Evolutionary conservation across 768 basidiomycete genomes (phyloP), one percentile per base, ranked within the genome.

Genomic region (Tylopilus felleus): DNA sequence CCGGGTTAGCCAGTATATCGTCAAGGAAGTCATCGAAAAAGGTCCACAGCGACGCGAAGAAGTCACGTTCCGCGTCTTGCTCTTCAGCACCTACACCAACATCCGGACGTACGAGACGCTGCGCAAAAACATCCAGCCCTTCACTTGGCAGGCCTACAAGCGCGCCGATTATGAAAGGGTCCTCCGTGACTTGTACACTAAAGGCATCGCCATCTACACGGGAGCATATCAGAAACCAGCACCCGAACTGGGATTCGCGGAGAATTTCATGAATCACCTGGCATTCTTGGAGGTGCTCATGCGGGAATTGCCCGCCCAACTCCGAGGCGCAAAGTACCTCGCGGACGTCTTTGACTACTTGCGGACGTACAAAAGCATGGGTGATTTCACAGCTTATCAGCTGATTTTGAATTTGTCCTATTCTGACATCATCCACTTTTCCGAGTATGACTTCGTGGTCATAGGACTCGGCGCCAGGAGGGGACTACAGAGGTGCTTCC

Each of bases 91-190:
- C 13, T 92, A 86, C 73, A 88, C 84, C 59, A 82, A 72, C 59
- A 83, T 86, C 41, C 80, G 80, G 53, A 91, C 90, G 9, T 92
- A 86, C 81, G 79, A 88, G 65, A 70, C 77, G 17, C 73, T 92
- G 25, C 71, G 73, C 45, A 52, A 67, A 9, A 65, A 78, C 4
- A 72, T 90, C 22, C 80, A 84, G 16, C 74, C 78, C 14, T 74
- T 85, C 47, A 86, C 79, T 36, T 91, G 85, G 86, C 63, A 71
- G 44, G 70, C 70, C 16, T 92, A 83, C 61, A 67, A 80, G 52
- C 75, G 81, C 22, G 59, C 69, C 14, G 64, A 71, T 17, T 92
- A 90, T 57, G 71, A 75, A 51, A 62, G 59, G 1, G 81, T 88
- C 22, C 78, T 91, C 22, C 69, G 67, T 22, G 54, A 62, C 14